Base-by-base conservation (phyloP, 2,329 filamentous ascomycete genomes). In the Alternaria conjuncta region DNA sequence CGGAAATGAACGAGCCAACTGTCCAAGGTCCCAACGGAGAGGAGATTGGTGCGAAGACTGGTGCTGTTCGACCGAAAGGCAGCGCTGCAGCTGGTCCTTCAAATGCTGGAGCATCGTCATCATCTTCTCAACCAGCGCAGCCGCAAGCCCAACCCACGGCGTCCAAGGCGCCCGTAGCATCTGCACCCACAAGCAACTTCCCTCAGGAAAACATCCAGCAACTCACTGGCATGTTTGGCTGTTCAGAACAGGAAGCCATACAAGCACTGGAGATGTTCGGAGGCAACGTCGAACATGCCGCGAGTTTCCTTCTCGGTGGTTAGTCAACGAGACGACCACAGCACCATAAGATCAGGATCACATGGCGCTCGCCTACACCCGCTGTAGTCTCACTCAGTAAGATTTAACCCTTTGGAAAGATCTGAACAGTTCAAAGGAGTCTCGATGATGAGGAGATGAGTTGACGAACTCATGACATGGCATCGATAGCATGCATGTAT, bases 261-360 rank as follows among this genome's bases (percentile, higher is more conserved):
- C 89, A 91, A 63, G 94, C 94, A 3, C 83, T 99, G 55, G 88
- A 94, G 73, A 92, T 93, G 28, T 92, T 92, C 15, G 89, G 89
- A 20, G 95, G 96, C 20, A 92, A 98, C 74, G 88, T 97, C 8
- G 93, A 98, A 66, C 88, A 90, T 67, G 95, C 95, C n/a, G 94
- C 94, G 50, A 90, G 91, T 53, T 85, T 97, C 66, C 86, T 97
- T 56, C 93, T 89, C 13, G 63, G 61, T 25, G 55, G 47, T n/a
- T 63, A 63, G 51, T 28, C 13, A 36, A 26, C 13, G 12, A 5
- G 21, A 18, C 25, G 13, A 28, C 18, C 15, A 23, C 13, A 41
- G 12, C 36, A 25, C n/a, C 11, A 32, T 13, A 47, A 11, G 15
- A 21, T 44, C 58, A 32, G 45, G 32, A 36, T 36, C 15, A 12